A percentile compares a stretch with the other conserved stretches of the same genome.
phyloP scores from a whole-genome alignment of 2,329 filamentous ascomycete species.

The Fusarium marasasianum region DNA sequence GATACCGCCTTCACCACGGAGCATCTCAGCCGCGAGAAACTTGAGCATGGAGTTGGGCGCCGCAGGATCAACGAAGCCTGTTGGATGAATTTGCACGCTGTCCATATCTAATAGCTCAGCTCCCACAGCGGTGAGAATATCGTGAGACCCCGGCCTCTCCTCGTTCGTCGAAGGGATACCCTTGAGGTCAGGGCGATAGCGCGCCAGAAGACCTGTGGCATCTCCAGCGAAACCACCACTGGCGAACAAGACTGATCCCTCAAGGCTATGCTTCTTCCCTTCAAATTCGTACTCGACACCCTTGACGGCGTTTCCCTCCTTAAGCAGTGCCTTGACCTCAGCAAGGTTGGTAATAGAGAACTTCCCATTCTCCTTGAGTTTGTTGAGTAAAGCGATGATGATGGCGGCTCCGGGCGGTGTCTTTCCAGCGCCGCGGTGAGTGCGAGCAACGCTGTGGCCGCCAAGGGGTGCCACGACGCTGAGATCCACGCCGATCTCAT shows the following conservation, averaged over 20 bases:
- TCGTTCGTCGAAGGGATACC: slow-evolving; percentile 72
- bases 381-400: slow-evolving; percentile 61
- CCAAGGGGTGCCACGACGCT: slow-evolving; percentile 67
- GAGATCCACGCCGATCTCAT: slow-evolving; percentile 67
- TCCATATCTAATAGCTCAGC: slow-evolving; percentile 61
- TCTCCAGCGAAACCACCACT: slow-evolving; percentile 72
- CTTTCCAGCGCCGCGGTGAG: slow-evolving; percentile 62
- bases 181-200: slow-evolving; percentile 66
- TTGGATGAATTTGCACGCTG: slow-evolving; percentile 71
- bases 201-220: slow-evolving; percentile 62
- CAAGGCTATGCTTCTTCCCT: slow-evolving; percentile 50
- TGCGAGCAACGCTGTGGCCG: slow-evolving; percentile 61
- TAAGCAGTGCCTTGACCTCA: slow-evolving; percentile 62
- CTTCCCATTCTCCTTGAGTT: slow-evolving; percentile 57
- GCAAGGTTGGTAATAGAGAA: slow-evolving; percentile 64
- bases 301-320: slow-evolving; percentile 49
- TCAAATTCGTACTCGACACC: slow-evolving; percentile 62
- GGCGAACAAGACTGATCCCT: slow-evolving; percentile 65
- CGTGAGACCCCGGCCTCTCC: slow-evolving; percentile 62
- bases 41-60: slow-evolving; percentile 59
- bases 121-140: slow-evolving; percentile 51
- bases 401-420: slow-evolving; percentile 69
- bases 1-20: slow-evolving; percentile 71
- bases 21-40: slow-evolving; percentile 70
- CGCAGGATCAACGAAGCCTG: slow-evolving; percentile 68